Base-by-base conservation (phyloP, 148 eudicot genomes). In the Arctostaphylos glauca region DNA sequence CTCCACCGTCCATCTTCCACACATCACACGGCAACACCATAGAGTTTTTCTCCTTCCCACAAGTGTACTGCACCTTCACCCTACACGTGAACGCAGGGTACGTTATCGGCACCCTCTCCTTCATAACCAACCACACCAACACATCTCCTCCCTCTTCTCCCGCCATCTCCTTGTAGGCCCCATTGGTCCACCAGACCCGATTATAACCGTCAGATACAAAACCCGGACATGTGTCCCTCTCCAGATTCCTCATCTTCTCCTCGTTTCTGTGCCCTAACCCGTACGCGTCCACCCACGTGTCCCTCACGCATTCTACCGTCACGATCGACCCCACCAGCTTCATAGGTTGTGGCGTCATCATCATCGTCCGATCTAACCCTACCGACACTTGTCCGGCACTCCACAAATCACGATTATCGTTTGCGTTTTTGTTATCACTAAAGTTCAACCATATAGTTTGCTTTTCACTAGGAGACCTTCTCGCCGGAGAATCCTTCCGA, bases 151-250 rank as follows among this genome's bases (percentile, higher is more conserved):
- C 47, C 13, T 68, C 72, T 19, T 50, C 82, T 59, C 60, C 86
- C 54, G 85, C 87, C 98, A 95, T 90, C 77, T 80, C 77, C 75
- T 80, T 68, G 44, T 85, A 93, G 68, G 97, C 97, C 23, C 46
- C 71, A 58, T 95, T 93, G 0, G 86, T 84, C 98, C 98, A 95
- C 84, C 79, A 64, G 43, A 95, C 98, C 7, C 90, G 52, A 50
- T 89, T 74, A 81, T 82, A 71, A 0, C 87, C 85, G 90, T 93
- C 97, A 6, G 98, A 84, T 84, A 95, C 74, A 71, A 95, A 93
- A 80, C 96, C 97, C 0, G 98, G 98, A 90, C 97, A 95, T 89
- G 90, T 89, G 96, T 95, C 98, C 25, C 14, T 59, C 4, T 87
- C 90, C 76, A 93, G 56, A 2, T 66, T 84, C 86, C 59, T 80